phyloP scores from a whole-genome alignment of 805 yeast species.

The Candida montana region DNA sequence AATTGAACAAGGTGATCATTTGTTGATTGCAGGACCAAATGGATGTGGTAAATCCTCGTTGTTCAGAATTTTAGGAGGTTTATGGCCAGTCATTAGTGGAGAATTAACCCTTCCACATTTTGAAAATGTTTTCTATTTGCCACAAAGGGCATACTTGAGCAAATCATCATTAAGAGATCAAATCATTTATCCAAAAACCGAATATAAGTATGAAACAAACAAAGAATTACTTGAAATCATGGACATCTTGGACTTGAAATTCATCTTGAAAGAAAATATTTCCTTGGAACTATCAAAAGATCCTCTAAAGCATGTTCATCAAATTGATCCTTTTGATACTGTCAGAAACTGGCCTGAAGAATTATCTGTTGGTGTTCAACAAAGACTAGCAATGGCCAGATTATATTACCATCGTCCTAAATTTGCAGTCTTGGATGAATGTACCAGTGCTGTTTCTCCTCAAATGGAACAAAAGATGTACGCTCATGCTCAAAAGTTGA shows the following conservation, averaged over 20 bases:
- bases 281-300: constrained; percentile 29
- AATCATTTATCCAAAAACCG: constrained; percentile 81
- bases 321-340: constrained; percentile 50
- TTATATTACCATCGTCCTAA: constrained; percentile 86
- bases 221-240: constrained; percentile 48
- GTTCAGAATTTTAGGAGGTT: constrained; percentile 84
- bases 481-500: constrained; percentile 68
- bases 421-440: constrained; percentile 93
- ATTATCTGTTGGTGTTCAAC: constrained; percentile 87
- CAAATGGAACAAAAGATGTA: constrained; percentile 90
- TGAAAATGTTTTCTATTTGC: constrained; percentile 75
- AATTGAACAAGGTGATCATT: constrained; percentile 75
- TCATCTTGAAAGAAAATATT: constrained; percentile 44
- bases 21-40: constrained; percentile 90
- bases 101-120: constrained; percentile 58
- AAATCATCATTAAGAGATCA: constrained; percentile 70
- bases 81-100: constrained; percentile 76
- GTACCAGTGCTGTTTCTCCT: constrained; percentile 90
- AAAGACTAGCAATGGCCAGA: constrained; percentile 88
- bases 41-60: constrained; percentile 95
- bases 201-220: constrained; percentile 41
- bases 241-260: constrained; percentile 52
- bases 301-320: constrained; percentile 26
- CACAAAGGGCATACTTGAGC: constrained; percentile 84
- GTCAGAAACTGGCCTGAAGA: constrained; percentile 85